Base-by-base conservation (phyloP, 148 eudicot species). In the Rhododendron kiyosumense region DNA sequence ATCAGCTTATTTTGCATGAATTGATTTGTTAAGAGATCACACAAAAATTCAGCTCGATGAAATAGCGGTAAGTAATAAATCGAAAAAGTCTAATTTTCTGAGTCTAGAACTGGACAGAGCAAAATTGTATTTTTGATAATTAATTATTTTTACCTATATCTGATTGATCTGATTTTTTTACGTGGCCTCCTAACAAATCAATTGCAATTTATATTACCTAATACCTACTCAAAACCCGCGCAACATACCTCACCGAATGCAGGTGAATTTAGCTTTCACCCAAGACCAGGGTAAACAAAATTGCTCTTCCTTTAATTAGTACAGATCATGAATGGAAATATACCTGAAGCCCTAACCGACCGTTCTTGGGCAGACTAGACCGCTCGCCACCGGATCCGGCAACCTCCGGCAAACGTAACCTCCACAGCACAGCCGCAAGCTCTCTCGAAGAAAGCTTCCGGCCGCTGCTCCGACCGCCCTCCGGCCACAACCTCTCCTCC, bases 391-490 rank as follows among this genome's bases (percentile, higher is more conserved):
- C 89, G n/a, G 45, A 84, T 71, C 4, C 80, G 2, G 54, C 74
- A 20, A 81, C 83, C 79, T 87, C 91, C 85, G 89, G 90, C 85
- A 83, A 20, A 83, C 89, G 98, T 51, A 92, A 73, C 86, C 93
- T 88, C 98, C 98, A 96, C 18, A 94, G 89, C 14, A 89, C 93
- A 45, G 94, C 95, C 1, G 87, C 98, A 9, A 96, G 94, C 86
- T 90, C 94, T 88, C 98, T 90, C 8, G 90, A 91, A 2, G 98
- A 94, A 14, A 92, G 88, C n/a, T 46, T 90, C 88, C 95, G 90
- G 46, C 90, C 79, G 82, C 43, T 77, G 41, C 69, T 84, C 87
- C 86, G 88, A 11, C 82, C 86, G 78, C 8, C 32, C 83, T 89
- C 88, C 43, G 88, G 88, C 87, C 77, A 57, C 85, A 79, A 43